Evolutionary conservation across 176 grass and related monocot genomes (phyloP).

Genomic region (Musa schizocarpa): DNA sequence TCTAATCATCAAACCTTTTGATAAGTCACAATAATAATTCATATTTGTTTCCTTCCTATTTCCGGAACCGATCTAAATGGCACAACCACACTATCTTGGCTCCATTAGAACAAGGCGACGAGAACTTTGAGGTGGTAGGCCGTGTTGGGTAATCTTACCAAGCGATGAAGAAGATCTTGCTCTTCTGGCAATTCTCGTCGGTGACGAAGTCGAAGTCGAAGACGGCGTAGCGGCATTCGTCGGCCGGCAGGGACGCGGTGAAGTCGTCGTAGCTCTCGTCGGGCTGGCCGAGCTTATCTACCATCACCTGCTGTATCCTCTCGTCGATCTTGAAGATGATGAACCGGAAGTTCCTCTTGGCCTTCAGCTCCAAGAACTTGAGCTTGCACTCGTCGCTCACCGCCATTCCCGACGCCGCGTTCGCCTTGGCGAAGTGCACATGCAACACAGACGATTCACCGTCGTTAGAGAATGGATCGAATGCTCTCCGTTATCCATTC

Average conservation of each 20-base stretch:
- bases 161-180: conserved; percentile 31
- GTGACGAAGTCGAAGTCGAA: conserved; percentile 24
- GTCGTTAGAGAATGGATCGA: not conserved
- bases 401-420: conserved; percentile 18
- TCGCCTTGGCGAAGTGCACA: not conserved
- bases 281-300: conserved; percentile 20
- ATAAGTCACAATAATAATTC: no score
- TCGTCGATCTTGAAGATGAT: conserved; percentile 23
- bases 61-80: not conserved
- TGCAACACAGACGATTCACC: not conserved
- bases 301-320: conserved; percentile 13
- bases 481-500: not conserved
- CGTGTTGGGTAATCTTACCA: not conserved
- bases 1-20: no score
- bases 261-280: conserved; percentile 19
- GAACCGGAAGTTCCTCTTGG: conserved; percentile 20
- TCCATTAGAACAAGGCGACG: not conserved
- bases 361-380: conserved; percentile 22
- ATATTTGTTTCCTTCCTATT: no score
- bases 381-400: conserved; percentile 20
- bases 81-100: not conserved
- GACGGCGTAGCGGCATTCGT: conserved; percentile 19
- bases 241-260: not conserved
- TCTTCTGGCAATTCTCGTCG: conserved; percentile 28
- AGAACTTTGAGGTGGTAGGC: not conserved